These are phyloP conservation scores for Geotrichum bryndzae DNA, from an alignment of 1,139 yeast genomes.

Conservation along the genomic window DNA sequence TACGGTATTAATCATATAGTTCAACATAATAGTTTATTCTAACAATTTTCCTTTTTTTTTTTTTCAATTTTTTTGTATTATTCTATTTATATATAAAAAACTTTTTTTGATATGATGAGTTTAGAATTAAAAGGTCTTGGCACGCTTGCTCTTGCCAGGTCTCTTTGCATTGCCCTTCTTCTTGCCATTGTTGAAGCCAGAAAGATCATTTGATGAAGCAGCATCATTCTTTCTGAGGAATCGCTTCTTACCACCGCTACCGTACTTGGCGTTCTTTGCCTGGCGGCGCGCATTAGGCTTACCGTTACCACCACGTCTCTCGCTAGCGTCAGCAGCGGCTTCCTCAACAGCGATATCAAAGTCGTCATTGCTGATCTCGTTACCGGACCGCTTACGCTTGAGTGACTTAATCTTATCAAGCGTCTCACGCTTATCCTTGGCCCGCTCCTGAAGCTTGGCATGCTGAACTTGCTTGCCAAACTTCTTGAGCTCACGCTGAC, in stretches of 20 bases:
- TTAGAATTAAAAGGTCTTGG: neutral
- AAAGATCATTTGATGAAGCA: constrained; percentile 62
- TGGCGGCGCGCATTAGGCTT: constrained; percentile 58
- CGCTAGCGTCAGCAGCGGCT: constrained; percentile 53
- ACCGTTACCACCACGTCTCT: constrained; percentile 34
- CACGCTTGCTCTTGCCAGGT: constrained; percentile 72
- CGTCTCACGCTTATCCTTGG: constrained; percentile 87
- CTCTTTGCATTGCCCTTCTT: constrained; percentile 44
- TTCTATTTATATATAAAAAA: neutral
- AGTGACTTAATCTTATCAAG: constrained; percentile 83
- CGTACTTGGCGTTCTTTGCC: constrained; percentile 66
- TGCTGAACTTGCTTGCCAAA: constrained; percentile 96
- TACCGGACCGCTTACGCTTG: constrained; percentile 77
- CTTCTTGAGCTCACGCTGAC: constrained; percentile 91
- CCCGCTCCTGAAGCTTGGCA: constrained; percentile 89
- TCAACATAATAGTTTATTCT: neutral
- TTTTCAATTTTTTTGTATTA: neutral
- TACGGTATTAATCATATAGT: neutral
- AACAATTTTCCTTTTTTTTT: neutral
- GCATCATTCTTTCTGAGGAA: constrained; percentile 70
- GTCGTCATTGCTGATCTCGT: constrained; percentile 54
- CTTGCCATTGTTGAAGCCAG: constrained; percentile 54
- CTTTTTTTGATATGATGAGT: constrained; percentile 1
- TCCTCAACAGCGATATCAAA: constrained; percentile 78
- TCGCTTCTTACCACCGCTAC: constrained; percentile 73